A percentile compares a stretch with the other conserved stretches of the same genome.
Conservation (phyloP, 139 green algal species). For the Picochlorum sp. region DNA sequence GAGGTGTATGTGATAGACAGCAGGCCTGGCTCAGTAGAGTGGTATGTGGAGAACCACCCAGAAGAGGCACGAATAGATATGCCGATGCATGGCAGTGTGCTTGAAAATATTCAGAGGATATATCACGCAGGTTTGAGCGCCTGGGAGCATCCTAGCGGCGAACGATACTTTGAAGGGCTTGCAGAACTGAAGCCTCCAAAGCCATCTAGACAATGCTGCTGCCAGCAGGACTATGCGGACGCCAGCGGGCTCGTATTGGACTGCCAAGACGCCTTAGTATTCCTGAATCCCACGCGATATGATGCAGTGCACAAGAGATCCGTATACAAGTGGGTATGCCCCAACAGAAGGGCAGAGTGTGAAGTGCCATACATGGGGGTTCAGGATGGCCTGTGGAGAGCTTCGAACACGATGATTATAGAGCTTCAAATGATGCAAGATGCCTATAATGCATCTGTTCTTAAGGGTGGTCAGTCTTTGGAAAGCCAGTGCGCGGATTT, state of each 20-base stretch:
- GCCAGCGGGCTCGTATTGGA: background rate
- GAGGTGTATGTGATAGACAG: too few relatives aligned
- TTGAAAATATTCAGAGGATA: too few relatives aligned
- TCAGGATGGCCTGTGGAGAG: background rate
- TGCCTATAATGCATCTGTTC: background rate
- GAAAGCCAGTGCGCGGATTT: background rate
- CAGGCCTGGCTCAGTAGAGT: too few relatives aligned
- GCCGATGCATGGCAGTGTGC: too few relatives aligned
- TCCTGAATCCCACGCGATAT: background rate
- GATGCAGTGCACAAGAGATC: background rate
- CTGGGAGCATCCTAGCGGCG: too few relatives aligned
- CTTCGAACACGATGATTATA: slow-evolving; percentile 1
- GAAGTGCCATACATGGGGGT: background rate
- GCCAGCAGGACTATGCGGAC: too few relatives aligned
- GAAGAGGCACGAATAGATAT: too few relatives aligned
- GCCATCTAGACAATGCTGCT: too few relatives aligned
- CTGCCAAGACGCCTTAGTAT: background rate
- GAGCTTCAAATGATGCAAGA: slow-evolving; percentile 4
- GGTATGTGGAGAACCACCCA: too few relatives aligned
- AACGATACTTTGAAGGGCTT: too few relatives aligned
- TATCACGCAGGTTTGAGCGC: too few relatives aligned
- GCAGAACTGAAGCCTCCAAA: too few relatives aligned
- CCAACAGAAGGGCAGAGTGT: slow-evolving; percentile 1
- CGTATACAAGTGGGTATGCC: background rate
- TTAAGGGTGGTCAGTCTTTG: background rate